These are phyloP conservation scores for Sordariomycetes sp. DNA, from an alignment of 2,329 filamentous ascomycete species.

Conservation along the genomic window DNA sequence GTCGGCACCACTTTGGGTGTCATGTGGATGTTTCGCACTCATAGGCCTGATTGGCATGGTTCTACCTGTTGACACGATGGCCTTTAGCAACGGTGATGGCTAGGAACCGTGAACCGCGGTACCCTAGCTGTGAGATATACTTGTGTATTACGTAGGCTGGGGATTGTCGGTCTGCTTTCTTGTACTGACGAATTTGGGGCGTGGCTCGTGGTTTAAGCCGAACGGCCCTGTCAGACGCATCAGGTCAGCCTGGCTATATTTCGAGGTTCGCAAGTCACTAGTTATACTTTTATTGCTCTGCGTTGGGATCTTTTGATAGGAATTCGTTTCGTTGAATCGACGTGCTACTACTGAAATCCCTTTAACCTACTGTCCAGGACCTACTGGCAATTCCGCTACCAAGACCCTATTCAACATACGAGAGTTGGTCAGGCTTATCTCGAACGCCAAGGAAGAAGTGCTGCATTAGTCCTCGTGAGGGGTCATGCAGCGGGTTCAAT, in stretches of 20 bases:
- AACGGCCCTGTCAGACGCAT: not conserved
- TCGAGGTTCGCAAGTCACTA: not conserved
- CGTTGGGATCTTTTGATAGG: not conserved
- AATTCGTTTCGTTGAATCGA: not conserved
- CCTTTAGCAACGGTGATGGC: not conserved
- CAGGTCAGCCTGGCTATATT: not conserved
- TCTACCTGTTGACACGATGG: slow-evolving; percentile 9
- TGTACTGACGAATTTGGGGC: not conserved
- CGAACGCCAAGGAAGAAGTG: not conserved
- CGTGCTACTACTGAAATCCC: no score
- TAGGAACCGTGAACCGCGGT: not conserved
- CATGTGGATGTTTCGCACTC: slow-evolving; percentile 10
- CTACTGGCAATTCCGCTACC: no score
- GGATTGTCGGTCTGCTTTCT: not conserved
- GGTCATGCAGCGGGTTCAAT: not conserved
- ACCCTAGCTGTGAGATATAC: not conserved
- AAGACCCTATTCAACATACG: no score
- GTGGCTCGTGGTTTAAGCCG: no score
- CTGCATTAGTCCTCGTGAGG: not conserved
- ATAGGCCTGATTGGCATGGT: slow-evolving; percentile 10
- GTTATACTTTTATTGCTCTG: not conserved
- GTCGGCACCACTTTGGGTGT: slow-evolving; percentile 12
- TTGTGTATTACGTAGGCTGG: not conserved
- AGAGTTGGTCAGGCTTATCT: not conserved
- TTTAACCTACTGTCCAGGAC: no score